Evolutionary conservation across 495 filamentous ascomycete genomes (phyloP).

Genomic region (Hypoxylon fragiforme): DNA sequence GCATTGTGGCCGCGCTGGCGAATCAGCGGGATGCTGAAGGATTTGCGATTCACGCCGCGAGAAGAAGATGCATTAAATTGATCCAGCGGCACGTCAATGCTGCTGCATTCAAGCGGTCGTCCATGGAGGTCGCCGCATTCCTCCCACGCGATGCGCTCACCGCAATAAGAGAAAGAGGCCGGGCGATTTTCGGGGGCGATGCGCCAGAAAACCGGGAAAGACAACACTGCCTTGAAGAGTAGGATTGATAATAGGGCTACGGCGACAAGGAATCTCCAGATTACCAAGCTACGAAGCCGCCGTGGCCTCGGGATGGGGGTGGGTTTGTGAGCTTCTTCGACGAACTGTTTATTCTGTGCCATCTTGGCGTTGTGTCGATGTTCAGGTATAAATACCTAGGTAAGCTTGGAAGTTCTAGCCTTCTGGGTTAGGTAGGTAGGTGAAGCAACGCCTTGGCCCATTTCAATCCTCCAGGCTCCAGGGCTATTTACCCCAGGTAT

Average conservation of each 20-base stretch:
- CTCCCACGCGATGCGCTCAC: conserved; percentile 44
- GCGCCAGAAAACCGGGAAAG: neutral
- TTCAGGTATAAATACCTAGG: neutral
- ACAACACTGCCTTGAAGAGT: conserved; percentile 1
- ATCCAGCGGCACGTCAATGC: conserved; percentile 49
- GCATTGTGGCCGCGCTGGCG: conserved; percentile 44
- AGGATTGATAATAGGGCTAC: conserved; percentile 1
- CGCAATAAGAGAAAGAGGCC: conserved; percentile 29
- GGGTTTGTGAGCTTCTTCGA: neutral
- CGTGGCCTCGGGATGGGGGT: neutral
- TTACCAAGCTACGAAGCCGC: neutral
- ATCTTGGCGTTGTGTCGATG: neutral
- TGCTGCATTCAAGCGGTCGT: conserved; percentile 41
- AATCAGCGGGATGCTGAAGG: conserved; percentile 49
- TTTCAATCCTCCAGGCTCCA: too few species aligned
- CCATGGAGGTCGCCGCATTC: conserved; percentile 41
- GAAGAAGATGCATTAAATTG: conserved; percentile 50
- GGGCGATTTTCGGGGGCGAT: neutral
- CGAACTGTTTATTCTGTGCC: neutral
- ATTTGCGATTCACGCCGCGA: conserved; percentile 32
- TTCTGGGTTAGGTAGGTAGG: too few species aligned
- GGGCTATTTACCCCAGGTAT: too few species aligned
- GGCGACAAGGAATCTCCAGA: neutral
- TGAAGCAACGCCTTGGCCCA: too few species aligned
- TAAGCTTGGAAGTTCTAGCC: too few species aligned